These are phyloP conservation scores for Ganoderma multipileum DNA, from an alignment of 1,284 basidiomycete species.

Conservation along the genomic window DNA sequence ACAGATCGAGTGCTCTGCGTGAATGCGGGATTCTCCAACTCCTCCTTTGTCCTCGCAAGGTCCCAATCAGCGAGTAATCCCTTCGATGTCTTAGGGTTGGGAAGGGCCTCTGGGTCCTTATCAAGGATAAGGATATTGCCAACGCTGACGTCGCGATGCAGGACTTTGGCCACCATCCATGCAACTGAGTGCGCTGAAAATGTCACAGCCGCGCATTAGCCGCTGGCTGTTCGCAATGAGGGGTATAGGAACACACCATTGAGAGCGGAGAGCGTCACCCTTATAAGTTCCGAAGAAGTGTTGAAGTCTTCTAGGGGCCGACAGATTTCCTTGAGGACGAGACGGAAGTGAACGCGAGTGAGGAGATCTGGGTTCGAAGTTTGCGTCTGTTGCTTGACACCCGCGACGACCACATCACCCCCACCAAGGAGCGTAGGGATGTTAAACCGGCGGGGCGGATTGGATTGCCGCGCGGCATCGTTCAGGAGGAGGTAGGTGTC, in stretches of 20 bases:
- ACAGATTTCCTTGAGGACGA: conserved; percentile 1
- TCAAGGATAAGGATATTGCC: conserved; percentile 16
- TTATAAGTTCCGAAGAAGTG: neutral
- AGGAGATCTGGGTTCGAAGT: neutral
- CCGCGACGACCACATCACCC: conserved; percentile 2
- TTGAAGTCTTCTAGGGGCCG: conserved; percentile 2
- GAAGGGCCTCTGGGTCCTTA: neutral
- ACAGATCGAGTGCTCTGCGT: neutral
- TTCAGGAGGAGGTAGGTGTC: neutral
- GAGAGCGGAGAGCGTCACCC: neutral
- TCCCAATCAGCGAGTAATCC: conserved; percentile 20
- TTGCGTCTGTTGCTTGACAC: too few species aligned
- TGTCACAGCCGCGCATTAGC: neutral
- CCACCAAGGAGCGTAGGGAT: neutral
- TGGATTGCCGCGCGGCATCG: neutral
- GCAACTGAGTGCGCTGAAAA: conserved; percentile 13
- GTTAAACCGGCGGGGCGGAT: neutral
- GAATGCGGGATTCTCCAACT: neutral
- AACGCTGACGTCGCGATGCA: conserved; percentile 22
- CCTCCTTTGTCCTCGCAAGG: conserved; percentile 3
- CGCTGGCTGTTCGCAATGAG: neutral
- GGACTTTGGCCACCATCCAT: conserved; percentile 5
- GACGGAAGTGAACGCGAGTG: neutral
- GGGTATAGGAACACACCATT: neutral
- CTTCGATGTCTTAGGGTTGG: neutral